Percentiles rank a stretch among this genome's conserved stretches.
These are phyloP conservation scores for Malbranchea zuffiana DNA, from an alignment of 2,329 filamentous ascomycete genomes.

Conservation along the genomic window DNA sequence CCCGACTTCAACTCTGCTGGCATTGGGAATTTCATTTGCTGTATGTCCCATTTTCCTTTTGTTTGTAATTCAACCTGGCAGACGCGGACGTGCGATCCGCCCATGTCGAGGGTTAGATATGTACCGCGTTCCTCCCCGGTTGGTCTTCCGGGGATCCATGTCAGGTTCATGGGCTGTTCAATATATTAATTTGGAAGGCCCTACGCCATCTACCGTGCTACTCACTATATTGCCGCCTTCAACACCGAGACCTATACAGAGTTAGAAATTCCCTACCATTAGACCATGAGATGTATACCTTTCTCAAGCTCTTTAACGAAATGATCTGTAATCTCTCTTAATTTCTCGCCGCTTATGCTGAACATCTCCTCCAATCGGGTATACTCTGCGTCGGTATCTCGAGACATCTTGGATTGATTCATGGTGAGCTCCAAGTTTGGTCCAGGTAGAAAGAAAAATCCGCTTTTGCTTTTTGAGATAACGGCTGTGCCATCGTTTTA, in stretches of 20 bases:
- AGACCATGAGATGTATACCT: slow-evolving; percentile 49
- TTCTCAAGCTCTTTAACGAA: slow-evolving; percentile 83
- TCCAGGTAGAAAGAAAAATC: no score
- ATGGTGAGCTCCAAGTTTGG: no score
- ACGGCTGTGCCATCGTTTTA: no score
- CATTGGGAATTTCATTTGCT: slow-evolving; percentile 91
- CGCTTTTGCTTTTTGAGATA: no score
- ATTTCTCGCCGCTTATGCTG: slow-evolving; percentile 62
- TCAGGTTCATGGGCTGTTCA: slow-evolving; percentile 83
- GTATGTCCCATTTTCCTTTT: slow-evolving; percentile 84
- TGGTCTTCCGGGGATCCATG: slow-evolving; percentile 86
- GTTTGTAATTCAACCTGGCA: slow-evolving; percentile 78
- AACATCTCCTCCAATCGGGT: slow-evolving; percentile 74
- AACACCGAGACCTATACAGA: slow-evolving; percentile 56
- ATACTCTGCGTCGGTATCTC: slow-evolving; percentile 71
- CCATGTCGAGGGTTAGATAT: slow-evolving; percentile 86
- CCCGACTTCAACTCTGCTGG: slow-evolving; percentile 85
- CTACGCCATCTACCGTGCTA: slow-evolving; percentile 15
- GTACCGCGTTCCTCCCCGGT: slow-evolving; percentile 79
- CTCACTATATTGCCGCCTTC: slow-evolving; percentile 88
- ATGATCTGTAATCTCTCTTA: slow-evolving; percentile 82
- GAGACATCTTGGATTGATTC: slow-evolving; percentile 77
- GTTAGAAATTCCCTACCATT: background rate
- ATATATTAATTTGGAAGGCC: slow-evolving; percentile 16
- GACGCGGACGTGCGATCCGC: slow-evolving; percentile 86